Base-by-base conservation (phyloP, 2,329 filamentous ascomycete genomes). In the Xylaria sp. region DNA sequence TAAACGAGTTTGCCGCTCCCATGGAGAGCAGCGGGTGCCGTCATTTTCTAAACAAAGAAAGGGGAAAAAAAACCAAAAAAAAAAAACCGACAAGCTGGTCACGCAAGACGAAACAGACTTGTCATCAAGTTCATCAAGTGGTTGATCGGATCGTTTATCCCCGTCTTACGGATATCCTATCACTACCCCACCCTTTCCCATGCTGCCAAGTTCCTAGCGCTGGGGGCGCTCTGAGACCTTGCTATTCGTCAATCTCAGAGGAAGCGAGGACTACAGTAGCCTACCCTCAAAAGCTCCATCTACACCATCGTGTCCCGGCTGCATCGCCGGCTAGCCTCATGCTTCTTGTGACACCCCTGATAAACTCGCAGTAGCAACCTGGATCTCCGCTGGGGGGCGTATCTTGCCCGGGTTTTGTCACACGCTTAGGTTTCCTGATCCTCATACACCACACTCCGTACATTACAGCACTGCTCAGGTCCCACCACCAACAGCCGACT, bases 121-220 rank as follows among this genome's bases (percentile, higher is more conserved):
- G 40, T 40, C 53, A 21, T 40, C 53, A 42, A 60, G 54, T 61
- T 40, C 53, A 21, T 40, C 53, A 42, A 60, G 54, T 61, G 61
- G 58, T 60, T 38, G 58, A 60, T 54, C 61, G 61, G 61, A 57
- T 61, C 35, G 54, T 61, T 53, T 64, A 57, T 64, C 28, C 58
- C 64, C 60, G 57, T 63, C 57, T 67, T 49, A 61, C 63, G 31
- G 57, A 46, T 49, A 31, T 54, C 37, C 25, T 11, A 49, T 38
- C 52, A 50, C 55, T 60, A 61, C 66, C 66, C 64, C 66, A 63
- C 66, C 64, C 51, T 63, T 55, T 63, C 54, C 64, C 57, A 62
- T 46, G 52, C 54, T 51, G 60, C 63, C 60, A 65, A 60, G 60
- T 66, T 65, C 42, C 59, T 66, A 64, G 59, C 43, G 60, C 38